These are phyloP conservation scores for Drosera capensis DNA, from an alignment of 148 eudicot species.

Conservation along the genomic window DNA sequence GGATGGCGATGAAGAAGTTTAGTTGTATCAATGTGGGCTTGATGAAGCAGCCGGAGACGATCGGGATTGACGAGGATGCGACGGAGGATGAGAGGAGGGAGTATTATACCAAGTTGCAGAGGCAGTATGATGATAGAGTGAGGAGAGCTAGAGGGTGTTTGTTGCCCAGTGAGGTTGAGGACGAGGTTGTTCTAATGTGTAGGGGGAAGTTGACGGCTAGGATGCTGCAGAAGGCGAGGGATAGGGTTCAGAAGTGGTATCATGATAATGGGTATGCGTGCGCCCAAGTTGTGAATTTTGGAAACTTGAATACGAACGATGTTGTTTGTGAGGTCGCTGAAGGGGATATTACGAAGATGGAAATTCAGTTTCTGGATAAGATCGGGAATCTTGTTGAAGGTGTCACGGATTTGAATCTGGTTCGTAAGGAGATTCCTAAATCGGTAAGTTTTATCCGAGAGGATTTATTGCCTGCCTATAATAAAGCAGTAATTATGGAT, in stretches of 20 bases:
- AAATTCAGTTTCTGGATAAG: constrained; percentile 91
- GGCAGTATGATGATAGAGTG: constrained; percentile 67
- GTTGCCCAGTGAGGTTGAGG: constrained; percentile 42
- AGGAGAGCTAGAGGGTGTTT: constrained; percentile 57
- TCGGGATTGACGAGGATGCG: constrained; percentile 71
- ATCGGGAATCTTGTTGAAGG: constrained; percentile 95
- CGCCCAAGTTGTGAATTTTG: constrained; percentile 89
- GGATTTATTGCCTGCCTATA: no score
- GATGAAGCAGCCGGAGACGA: constrained; percentile 66
- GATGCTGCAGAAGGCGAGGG: constrained; percentile 68
- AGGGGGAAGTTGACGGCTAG: constrained; percentile 64
- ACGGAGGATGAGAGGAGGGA: constrained; percentile 70
- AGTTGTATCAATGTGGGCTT: constrained; percentile 89
- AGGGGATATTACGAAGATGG: constrained; percentile 85
- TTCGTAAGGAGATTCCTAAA: constrained; percentile 66
- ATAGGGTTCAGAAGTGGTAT: constrained; percentile 88
- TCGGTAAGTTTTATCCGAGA: no score
- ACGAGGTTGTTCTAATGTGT: constrained; percentile 51
- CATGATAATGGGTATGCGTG: constrained; percentile 85
- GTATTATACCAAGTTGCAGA: constrained; percentile 41
- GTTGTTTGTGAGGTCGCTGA: constrained; percentile 96
- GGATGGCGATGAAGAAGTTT: constrained; percentile 51
- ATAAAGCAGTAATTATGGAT: no score
- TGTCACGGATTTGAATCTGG: constrained; percentile 47
- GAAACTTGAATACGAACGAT: constrained; percentile 79